These are phyloP conservation scores for Pseudomonodictys pantanalensis DNA, from an alignment of 495 filamentous ascomycete genomes.

Conservation along the genomic window DNA sequence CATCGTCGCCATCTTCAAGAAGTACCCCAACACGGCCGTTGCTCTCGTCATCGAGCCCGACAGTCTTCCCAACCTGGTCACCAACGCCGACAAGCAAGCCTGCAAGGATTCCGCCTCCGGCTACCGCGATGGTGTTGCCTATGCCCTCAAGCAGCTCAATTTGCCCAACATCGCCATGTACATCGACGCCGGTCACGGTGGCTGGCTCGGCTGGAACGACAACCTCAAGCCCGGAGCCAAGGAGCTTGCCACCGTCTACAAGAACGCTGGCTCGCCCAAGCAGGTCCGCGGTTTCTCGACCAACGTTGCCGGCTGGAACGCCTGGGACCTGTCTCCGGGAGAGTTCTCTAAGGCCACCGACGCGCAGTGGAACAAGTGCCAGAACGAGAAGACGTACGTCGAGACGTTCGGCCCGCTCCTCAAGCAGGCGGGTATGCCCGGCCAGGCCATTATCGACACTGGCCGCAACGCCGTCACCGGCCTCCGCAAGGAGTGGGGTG, in stretches of 20 bases:
- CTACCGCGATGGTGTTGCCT: conserved; percentile 68
- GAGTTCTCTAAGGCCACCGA: conserved; percentile 34
- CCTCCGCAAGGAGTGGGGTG: conserved; percentile 63
- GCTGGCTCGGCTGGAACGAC: conserved; percentile 80
- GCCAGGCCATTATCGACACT: conserved; percentile 71
- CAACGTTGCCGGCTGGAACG: conserved; percentile 79
- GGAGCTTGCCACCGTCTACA: conserved; percentile 66
- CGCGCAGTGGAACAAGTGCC: conserved; percentile 33
- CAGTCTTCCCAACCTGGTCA: conserved; percentile 76
- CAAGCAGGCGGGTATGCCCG: conserved; percentile 59
- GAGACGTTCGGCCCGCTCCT: conserved; percentile 64
- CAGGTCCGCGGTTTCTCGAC: conserved; percentile 70
- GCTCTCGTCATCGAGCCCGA: conserved; percentile 69
- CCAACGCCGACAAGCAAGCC: conserved; percentile 62
- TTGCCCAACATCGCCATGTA: conserved; percentile 81
- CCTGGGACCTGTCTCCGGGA: conserved; percentile 46
- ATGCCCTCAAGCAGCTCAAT: conserved; percentile 69
- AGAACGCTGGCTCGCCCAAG: conserved; percentile 59
- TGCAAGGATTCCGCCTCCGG: conserved; percentile 61
- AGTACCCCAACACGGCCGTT: conserved; percentile 54
- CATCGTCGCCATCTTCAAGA: conserved; percentile 56
- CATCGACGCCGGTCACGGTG: conserved; percentile 75
- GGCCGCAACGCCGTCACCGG: conserved; percentile 64
- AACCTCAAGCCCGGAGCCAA: conserved; percentile 71
- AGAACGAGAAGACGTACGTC: conserved; percentile 72